These are phyloP conservation scores for Huntiella decipiens DNA, from an alignment of 2,329 filamentous ascomycete species.

Conservation along the genomic window DNA sequence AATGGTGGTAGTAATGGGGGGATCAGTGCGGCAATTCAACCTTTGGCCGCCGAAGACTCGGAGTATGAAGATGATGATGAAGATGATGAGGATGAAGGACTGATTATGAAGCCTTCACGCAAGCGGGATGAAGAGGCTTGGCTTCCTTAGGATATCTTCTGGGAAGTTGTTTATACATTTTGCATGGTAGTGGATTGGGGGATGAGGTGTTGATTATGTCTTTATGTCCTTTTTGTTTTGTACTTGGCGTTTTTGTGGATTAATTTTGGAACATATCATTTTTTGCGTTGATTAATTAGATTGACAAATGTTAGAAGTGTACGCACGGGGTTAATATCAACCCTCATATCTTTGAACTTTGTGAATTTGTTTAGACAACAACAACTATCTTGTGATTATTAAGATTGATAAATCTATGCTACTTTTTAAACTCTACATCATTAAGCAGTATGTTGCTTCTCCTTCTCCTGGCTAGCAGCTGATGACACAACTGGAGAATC, in stretches of 20 bases:
- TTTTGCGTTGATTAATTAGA: too few species aligned
- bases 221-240: background rate
- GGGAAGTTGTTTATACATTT: slow-evolving; percentile 2
- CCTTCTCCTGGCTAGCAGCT: background rate
- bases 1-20: slow-evolving; percentile 18
- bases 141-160: slow-evolving; percentile 25
- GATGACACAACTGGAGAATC: background rate
- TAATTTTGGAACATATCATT: background rate
- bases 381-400: background rate
- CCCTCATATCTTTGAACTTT: too few species aligned
- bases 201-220: background rate
- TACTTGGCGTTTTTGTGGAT: background rate
- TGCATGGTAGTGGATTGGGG: background rate
- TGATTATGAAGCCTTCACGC: slow-evolving; percentile 33
- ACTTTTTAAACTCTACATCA: background rate
- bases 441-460: background rate
- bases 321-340: too few species aligned
- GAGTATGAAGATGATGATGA: slow-evolving; percentile 24
- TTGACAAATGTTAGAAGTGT: too few species aligned
- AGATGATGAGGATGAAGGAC: slow-evolving; percentile 29
- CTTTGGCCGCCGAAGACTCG: slow-evolving; percentile 15
- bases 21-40: slow-evolving; percentile 20
- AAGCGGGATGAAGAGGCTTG: slow-evolving; percentile 41
- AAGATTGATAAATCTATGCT: background rate
- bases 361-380: background rate